Percentiles rank a stretch among this genome's conserved stretches.
These are phyloP conservation scores for Pisolithus thermaeus DNA, from an alignment of 1,284 basidiomycete genomes.

Conservation along the genomic window DNA sequence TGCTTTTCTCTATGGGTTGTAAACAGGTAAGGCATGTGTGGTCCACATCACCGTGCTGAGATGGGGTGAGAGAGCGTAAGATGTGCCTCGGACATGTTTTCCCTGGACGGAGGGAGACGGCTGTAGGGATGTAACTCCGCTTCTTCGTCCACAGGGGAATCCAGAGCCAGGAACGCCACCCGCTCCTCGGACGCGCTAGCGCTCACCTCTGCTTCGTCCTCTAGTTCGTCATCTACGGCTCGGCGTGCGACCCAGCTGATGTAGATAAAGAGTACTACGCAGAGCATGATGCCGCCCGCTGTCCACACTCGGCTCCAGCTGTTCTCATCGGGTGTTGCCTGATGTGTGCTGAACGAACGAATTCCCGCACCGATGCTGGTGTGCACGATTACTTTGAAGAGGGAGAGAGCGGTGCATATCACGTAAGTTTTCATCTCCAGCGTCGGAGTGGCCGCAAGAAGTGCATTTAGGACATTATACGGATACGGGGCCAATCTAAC, in stretches of 20 bases:
- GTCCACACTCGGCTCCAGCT: constrained; percentile 58
- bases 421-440: constrained; percentile 75
- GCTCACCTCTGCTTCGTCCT: constrained; percentile 39
- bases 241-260: constrained; percentile 72
- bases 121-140: constrained; percentile 12
- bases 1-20: neutral
- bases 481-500: constrained; percentile 82
- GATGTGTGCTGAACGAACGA: constrained; percentile 62
- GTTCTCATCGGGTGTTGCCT: constrained; percentile 41
- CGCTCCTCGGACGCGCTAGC: constrained; percentile 41
- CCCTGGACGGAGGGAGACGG: constrained; percentile 16
- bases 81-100: constrained; percentile 24
- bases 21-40: constrained; percentile 9
- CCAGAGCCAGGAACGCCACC: constrained; percentile 33
- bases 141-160: constrained; percentile 20
- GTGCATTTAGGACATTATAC: constrained; percentile 87
- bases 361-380: constrained; percentile 78
- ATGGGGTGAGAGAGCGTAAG: constrained; percentile 14
- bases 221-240: constrained; percentile 76
- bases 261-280: constrained; percentile 74
- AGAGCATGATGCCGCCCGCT: constrained; percentile 63
- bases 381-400: constrained; percentile 85
- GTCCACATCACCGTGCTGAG: constrained; percentile 13
- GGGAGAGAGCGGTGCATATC: constrained; percentile 72
- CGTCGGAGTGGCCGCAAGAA: constrained; percentile 82